phyloP scores from a whole-genome alignment of 805 yeast species.

The Suhomyces sp. region DNA sequence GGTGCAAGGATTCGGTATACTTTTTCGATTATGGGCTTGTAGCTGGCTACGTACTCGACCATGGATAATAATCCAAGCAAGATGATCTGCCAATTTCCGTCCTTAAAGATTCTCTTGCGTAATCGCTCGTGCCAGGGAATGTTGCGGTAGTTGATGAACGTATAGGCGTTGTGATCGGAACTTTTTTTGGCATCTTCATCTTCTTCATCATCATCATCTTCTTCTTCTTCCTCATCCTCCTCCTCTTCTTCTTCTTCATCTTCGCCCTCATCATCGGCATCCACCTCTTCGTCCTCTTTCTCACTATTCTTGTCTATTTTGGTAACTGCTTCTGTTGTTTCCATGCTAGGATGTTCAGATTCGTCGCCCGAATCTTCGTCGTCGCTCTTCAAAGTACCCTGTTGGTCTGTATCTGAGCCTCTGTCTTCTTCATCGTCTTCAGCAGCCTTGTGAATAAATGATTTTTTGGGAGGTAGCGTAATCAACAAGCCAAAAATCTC shows the following conservation, averaged over 20 bases:
- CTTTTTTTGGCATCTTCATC: constrained; percentile 18
- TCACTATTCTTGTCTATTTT: not conserved
- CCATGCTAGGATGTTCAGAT: constrained; percentile 9
- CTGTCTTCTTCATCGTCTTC: constrained; percentile 18
- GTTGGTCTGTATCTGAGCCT: constrained; percentile 19
- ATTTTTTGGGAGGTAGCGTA: constrained; percentile 27
- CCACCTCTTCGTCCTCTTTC: constrained; percentile 17
- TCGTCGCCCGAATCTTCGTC: constrained; percentile 20
- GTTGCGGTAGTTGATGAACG: constrained; percentile 54
- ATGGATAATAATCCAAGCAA: constrained; percentile 68
- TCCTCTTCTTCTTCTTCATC: constrained; percentile 18
- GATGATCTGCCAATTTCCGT: constrained; percentile 83
- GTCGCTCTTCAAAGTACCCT: constrained; percentile 19
- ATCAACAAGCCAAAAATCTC: constrained; percentile 32
- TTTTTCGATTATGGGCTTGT: constrained; percentile 46
- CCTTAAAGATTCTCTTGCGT: constrained; percentile 68
- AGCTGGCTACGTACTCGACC: constrained; percentile 56
- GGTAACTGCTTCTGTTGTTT: constrained; percentile 10
- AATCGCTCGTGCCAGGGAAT: constrained; percentile 76
- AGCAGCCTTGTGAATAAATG: constrained; percentile 23
- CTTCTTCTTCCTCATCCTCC: constrained; percentile 11
- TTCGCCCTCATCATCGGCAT: constrained; percentile 10
- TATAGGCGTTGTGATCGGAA: constrained; percentile 42
- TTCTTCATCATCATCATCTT: constrained; percentile 19
- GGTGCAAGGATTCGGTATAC: constrained; percentile 62